These are phyloP conservation scores for Trichoderma aggressivum DNA, from an alignment of 2,329 filamentous ascomycete species.

Conservation along the genomic window DNA sequence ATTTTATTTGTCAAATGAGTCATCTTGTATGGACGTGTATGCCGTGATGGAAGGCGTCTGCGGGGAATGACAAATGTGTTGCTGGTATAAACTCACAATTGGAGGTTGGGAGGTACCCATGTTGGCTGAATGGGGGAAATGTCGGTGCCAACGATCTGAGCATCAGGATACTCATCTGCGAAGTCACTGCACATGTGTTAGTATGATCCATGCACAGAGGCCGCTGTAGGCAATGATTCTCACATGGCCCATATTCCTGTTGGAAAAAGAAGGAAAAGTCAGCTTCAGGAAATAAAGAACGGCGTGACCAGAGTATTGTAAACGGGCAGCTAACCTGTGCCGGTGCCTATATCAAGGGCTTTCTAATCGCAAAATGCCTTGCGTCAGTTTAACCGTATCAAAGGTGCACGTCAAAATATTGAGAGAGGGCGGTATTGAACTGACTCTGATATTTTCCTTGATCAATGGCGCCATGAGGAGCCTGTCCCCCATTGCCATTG, in stretches of 20 bases:
- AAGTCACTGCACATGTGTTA: constrained; percentile 48
- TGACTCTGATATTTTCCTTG: constrained; percentile 12
- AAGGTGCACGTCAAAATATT: background rate
- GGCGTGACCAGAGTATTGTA: background rate
- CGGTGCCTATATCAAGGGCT: constrained; percentile 30
- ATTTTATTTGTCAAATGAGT: background rate
- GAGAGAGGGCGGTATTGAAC: background rate
- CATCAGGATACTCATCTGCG: constrained; percentile 42
- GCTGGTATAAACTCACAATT: constrained; percentile 1
- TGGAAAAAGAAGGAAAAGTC: background rate
- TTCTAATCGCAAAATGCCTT: constrained; percentile 18
- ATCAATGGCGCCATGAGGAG: constrained; percentile 24
- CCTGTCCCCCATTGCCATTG: constrained; percentile 28
- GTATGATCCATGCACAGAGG: constrained; percentile 39
- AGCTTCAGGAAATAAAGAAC: background rate
- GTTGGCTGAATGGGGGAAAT: constrained; percentile 55
- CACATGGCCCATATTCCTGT: constrained; percentile 20
- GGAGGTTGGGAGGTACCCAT: constrained; percentile 38
- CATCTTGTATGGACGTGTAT: constrained; percentile 12
- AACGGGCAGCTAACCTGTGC: constrained; percentile 20
- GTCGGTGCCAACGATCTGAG: constrained; percentile 49
- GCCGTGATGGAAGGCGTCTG: constrained; percentile 18
- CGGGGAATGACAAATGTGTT: background rate
- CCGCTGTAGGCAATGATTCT: constrained; percentile 11
- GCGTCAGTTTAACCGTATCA: background rate